Evolutionary conservation across 495 filamentous ascomycete genomes (phyloP).

Genomic region (Ramalina peruviana): DNA sequence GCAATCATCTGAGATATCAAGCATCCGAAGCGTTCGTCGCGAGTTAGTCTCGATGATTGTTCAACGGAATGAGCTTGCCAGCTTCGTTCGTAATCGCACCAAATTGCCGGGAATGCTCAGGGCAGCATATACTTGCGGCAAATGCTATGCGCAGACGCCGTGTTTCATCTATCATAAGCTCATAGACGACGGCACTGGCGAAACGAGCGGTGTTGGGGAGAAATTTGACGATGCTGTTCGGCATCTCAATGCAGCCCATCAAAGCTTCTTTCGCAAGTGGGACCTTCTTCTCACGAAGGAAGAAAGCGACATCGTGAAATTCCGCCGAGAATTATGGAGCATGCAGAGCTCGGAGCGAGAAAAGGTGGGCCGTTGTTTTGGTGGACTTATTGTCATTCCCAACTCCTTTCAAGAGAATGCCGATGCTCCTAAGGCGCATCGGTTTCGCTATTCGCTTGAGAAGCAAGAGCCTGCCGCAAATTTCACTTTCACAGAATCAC

Average conservation of each 20-base stretch:
- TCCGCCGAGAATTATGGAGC: slow-evolving; percentile 86
- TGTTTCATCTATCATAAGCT: slow-evolving; percentile 94
- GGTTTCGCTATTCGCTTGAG: slow-evolving; percentile 69
- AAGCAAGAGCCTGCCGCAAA: slow-evolving; percentile 42
- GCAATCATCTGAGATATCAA: slow-evolving; percentile 70
- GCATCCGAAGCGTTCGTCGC: slow-evolving; percentile 68
- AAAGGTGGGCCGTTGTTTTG: slow-evolving; percentile 65
- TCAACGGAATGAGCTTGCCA: slow-evolving; percentile 79
- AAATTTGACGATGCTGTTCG: slow-evolving; percentile 63
- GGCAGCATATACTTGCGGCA: slow-evolving; percentile 58
- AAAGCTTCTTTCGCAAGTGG: slow-evolving; percentile 85
- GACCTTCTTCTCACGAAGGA: slow-evolving; percentile 86
- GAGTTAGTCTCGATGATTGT: slow-evolving; percentile 93
- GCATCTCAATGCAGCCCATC: slow-evolving; percentile 58
- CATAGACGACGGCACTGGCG: slow-evolving; percentile 67
- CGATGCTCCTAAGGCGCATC: slow-evolving; percentile 68
- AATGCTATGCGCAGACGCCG: slow-evolving; percentile 74
- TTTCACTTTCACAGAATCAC: slow-evolving; percentile 81
- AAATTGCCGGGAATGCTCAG: slow-evolving; percentile 77
- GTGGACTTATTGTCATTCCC: slow-evolving; percentile 62
- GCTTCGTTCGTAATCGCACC: slow-evolving; percentile 65
- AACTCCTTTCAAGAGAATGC: slow-evolving; percentile 54
- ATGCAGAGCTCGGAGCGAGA: slow-evolving; percentile 83
- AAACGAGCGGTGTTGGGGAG: slow-evolving; percentile 60
- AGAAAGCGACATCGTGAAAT: slow-evolving; percentile 71